A percentile compares a stretch with the other conserved stretches of the same genome.
These are phyloP conservation scores for Tetrapisispora iriomotensis DNA, from an alignment of 805 yeast species.

Conservation along the genomic window DNA sequence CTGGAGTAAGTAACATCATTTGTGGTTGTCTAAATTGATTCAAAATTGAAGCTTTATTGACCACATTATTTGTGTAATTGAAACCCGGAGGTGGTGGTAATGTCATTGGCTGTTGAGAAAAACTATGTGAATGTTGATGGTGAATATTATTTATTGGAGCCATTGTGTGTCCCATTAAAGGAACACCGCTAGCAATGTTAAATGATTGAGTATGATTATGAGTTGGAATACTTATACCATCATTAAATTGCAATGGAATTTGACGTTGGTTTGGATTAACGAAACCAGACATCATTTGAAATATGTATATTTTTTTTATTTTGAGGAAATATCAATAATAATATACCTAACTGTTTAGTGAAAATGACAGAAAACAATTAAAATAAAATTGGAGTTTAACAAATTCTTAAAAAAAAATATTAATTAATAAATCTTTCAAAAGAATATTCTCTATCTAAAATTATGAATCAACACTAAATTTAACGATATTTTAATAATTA, in stretches of 20 bases:
- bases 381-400: no score
- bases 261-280: neutral
- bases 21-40: slow-evolving; percentile 1
- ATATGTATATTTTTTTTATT: neutral
- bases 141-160: neutral
- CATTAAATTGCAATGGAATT: neutral
- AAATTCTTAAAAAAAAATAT: no score
- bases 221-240: neutral
- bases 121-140: slow-evolving; percentile 5
- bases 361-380: neutral
- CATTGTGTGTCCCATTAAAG: neutral
- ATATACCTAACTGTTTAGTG: no score
- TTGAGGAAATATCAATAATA: no score
- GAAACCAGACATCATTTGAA: neutral
- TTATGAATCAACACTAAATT: no score
- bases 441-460: no score
- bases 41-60: neutral
- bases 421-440: no score
- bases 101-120: neutral
- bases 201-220: slow-evolving; percentile 7
- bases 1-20: slow-evolving; percentile 1
- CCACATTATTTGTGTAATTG: slow-evolving; percentile 5
- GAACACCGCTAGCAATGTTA: neutral
- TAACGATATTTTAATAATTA: no score
- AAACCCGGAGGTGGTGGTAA: slow-evolving; percentile 19